Base-by-base conservation (phyloP, 192 early-diverging fungal genomes). In the Coemansia sp. region DNA sequence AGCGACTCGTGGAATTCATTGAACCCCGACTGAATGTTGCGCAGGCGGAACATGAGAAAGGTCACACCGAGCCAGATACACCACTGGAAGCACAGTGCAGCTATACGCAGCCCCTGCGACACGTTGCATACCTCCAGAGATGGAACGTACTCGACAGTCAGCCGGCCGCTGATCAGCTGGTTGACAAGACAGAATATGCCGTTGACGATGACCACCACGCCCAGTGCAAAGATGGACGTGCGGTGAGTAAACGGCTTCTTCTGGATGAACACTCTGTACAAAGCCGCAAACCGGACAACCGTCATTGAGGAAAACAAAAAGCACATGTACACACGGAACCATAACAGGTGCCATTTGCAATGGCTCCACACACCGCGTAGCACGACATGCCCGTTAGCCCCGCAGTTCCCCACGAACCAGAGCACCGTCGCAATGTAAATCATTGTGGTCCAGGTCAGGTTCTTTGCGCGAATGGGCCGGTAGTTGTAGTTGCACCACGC, bases 231-330 rank as follows among this genome's bases (percentile, higher is more conserved):
- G 5, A 63, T 10, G 38, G 38, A 37, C 26, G 38, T 53, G 27
- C 50, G 45, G 2, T 32, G 36, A 6, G 56, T 56, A 34, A 71
- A 71, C 12, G 67, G 60, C 52, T 71, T 71, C 19, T 57, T 39
- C 39, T 71, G 67, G 35, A 60, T 71, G 30, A 71, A 71, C 27
- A 71, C 67, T 16, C 67, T 60, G 43, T 71, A 60, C 1, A 71
- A 56, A 3, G 67, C 67, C 47, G 43, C 63, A 23, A 71, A 59
- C 14, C 67, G 60, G 27, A 64, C 52, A 23, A 71, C 56, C 17
- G 47, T 44, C 47, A 71, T 42, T 12, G 58, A 34, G 20, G 60
- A 54, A 36, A 54, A 71, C 41, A 71, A 25, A 41, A 47, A 71
- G 35, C 60, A 64, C 28, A 60, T 60, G 13, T 64, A 26, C 7